Evolutionary conservation across 345 rosid species (phyloP).

Genomic region (Physaria fendleri): DNA sequence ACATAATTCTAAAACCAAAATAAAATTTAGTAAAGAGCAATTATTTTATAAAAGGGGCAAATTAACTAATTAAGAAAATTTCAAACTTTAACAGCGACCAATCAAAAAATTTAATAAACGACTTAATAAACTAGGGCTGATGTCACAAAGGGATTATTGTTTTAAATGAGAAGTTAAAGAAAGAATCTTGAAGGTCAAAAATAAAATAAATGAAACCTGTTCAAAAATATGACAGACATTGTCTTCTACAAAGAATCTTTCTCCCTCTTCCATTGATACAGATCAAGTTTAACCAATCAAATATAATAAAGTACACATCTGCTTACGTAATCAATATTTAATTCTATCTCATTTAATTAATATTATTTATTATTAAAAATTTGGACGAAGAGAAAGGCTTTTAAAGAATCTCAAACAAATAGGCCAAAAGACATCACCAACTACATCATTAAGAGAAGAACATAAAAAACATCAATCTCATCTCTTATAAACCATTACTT

Average conservation of each 20-base stretch:
- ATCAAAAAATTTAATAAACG: neutral
- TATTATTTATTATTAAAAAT: neutral
- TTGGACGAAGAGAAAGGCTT: no score
- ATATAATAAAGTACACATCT: conserved; percentile 22
- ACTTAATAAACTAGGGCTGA: conserved; percentile 31
- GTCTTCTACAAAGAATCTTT: conserved; percentile 32
- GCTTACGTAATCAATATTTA: conserved; percentile 29
- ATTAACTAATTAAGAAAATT: conserved; percentile 22
- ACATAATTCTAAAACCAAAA: conserved; percentile 4
- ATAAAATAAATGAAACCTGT: conserved; percentile 24
- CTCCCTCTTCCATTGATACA: conserved; percentile 23
- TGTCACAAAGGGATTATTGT: conserved; percentile 28
- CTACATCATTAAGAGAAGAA: conserved; percentile 27
- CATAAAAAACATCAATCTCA: conserved; percentile 1
- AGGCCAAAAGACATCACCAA: conserved; percentile 23
- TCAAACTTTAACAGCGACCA: conserved; percentile 18
- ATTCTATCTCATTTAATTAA: conserved; percentile 5
- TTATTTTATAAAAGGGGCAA: neutral
- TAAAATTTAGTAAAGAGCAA: neutral
- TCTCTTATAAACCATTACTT: conserved; percentile 3
- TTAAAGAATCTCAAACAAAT: conserved; percentile 18
- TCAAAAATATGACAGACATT: conserved; percentile 33
- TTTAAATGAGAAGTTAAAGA: conserved; percentile 11
- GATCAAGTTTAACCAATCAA: conserved; percentile 21
- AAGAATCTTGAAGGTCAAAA: conserved; percentile 36